These are phyloP conservation scores for Rhizopus arrhizus DNA, from an alignment of 371 early-diverging fungal genomes.

Conservation along the genomic window DNA sequence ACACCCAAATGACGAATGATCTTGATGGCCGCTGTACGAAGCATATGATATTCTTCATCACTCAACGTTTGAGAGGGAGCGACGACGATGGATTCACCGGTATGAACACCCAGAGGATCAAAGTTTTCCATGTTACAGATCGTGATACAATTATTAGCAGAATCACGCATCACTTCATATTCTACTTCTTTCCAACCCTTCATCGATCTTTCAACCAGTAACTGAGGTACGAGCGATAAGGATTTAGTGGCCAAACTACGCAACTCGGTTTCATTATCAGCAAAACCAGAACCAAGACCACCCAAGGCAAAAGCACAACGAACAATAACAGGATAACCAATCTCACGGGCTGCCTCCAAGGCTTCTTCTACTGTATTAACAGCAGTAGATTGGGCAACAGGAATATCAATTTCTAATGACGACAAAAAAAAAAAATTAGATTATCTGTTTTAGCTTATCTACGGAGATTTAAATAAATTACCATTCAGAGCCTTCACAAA, in stretches of 20 bases:
- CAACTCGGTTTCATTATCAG: slow-evolving; percentile 77
- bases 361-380: slow-evolving; percentile 82
- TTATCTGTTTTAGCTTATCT: slow-evolving; percentile 18
- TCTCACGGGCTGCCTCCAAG: slow-evolving; percentile 75
- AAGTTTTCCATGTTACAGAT: slow-evolving; percentile 99
- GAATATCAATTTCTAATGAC: slow-evolving; percentile 68
- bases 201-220: slow-evolving; percentile 90
- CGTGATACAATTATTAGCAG: slow-evolving; percentile 91
- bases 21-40: slow-evolving; percentile 85
- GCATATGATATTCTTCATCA: slow-evolving; percentile 95
- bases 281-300: slow-evolving; percentile 95
- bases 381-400: slow-evolving; percentile 79
- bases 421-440: slow-evolving; percentile 17
- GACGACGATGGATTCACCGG: slow-evolving; percentile 95
- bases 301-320: slow-evolving; percentile 93
- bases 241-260: slow-evolving; percentile 76
- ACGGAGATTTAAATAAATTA: slow-evolving; percentile 70
- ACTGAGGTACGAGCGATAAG: slow-evolving; percentile 84
- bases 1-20: slow-evolving; percentile 88
- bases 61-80: slow-evolving; percentile 93
- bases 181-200: slow-evolving; percentile 98
- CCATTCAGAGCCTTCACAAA: slow-evolving; percentile 86
- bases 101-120: slow-evolving; percentile 96
- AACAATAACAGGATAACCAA: slow-evolving; percentile 91
- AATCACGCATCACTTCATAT: slow-evolving; percentile 95